Evolutionary conservation across 805 yeast species (phyloP), one percentile per base, ranked within the genome.

Genomic region (Teunomyces aglyptinius): DNA sequence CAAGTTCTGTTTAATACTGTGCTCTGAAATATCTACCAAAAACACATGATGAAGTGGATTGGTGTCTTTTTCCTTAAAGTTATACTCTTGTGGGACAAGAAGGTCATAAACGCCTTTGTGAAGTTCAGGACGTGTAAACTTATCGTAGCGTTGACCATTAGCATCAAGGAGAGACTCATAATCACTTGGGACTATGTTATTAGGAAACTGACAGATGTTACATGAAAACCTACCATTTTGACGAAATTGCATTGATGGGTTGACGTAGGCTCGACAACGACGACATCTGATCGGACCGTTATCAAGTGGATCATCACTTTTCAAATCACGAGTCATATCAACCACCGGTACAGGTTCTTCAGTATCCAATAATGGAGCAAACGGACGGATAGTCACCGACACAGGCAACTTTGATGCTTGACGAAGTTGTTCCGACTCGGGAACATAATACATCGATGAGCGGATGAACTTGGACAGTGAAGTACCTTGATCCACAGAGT

Each of bases 221-320:
- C 99, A 94, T 10, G 80, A 73, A 65, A 89, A 86, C 47, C 68
- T 71, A 36, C 82, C 78, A 22, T 83, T 83, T 45, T 76, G 77
- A 5, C 80, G 75, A 53, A 81, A 83, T 50, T 78, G 83, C 82
- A 87, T 85, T 15, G 83, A 79, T 3, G 97, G 95, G 61, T 92
- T 94, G 51, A 90, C 75, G 64, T 90, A 94, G 1, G 96, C 81
- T 46, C 97, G 80, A 68, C 99, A 94, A 51, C 98, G 83, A 54
- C 81, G 79, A 67, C 99, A 94, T 55, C 99, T 79, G 28, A 95
- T 84, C 0, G 96, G 96, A 0, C 89, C 89, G 19, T 61, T 56
- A 43, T 68, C 75, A 38, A 61, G 51, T 1, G 62, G 60, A 47
- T 60, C 63, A 11, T 45, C 29, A 24, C 57, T 60, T 2, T 54